A percentile compares a stretch with the other conserved stretches of the same genome.
Evolutionary conservation across 192 early-diverging fungal species (phyloP).

Genomic region (Cetraspora pellucida): DNA sequence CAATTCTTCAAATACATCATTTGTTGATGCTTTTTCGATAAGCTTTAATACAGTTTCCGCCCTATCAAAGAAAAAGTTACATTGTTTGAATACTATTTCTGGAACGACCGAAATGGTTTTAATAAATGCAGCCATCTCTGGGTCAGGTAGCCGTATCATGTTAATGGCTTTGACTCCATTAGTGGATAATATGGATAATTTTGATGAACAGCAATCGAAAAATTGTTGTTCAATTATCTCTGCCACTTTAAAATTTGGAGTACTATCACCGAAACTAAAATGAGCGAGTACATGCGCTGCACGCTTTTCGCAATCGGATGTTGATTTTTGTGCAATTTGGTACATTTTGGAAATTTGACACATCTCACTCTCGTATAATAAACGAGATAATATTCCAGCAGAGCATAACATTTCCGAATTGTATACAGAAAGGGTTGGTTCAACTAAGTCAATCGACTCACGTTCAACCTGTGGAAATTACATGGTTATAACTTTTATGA

Average conservation of each 20-base stretch:
- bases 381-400: constrained; percentile 69
- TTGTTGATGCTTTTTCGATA: constrained; percentile 54
- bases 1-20: constrained; percentile 71
- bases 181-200: constrained; percentile 66
- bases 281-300: constrained; percentile 64
- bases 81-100: constrained; percentile 49
- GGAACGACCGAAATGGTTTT: constrained; percentile 66
- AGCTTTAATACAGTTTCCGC: constrained; percentile 38
- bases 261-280: constrained; percentile 70
- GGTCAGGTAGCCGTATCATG: constrained; percentile 64
- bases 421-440: constrained; percentile 73
- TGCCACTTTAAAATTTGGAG: constrained; percentile 70
- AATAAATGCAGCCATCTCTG: constrained; percentile 60
- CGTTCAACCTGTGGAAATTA: too few species aligned
- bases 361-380: constrained; percentile 80
- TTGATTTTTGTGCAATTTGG: constrained; percentile 5
- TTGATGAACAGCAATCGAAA: constrained; percentile 47
- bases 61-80: constrained; percentile 56
- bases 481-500: too few species aligned
- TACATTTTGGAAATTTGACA: constrained; percentile 59
- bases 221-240: constrained; percentile 62
- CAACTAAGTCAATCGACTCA: constrained; percentile 88
- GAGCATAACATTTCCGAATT: constrained; percentile 78
- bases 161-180: constrained; percentile 60
- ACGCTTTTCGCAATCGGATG: constrained; percentile 48